phyloP scores from a whole-genome alignment of 805 yeast species.

The Wickerhamomyces canadensis region DNA sequence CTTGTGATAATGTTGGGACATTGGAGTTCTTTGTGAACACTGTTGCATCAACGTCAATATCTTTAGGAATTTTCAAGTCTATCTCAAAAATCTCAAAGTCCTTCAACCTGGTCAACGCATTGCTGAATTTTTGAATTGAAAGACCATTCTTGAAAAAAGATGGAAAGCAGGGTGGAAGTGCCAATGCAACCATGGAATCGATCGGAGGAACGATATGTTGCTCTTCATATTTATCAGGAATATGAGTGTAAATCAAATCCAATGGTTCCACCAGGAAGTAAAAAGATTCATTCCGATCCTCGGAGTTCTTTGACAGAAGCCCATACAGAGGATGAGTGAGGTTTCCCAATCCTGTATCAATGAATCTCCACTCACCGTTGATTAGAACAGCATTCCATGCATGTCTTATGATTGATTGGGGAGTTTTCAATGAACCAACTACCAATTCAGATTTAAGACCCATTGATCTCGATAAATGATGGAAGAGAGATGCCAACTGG shows the following conservation, averaged over 20 bases:
- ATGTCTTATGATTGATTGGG: conserved; percentile 71
- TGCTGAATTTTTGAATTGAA: conserved; percentile 62
- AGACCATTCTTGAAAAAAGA: conserved; percentile 61
- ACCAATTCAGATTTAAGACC: conserved; percentile 73
- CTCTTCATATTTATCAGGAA: conserved; percentile 70
- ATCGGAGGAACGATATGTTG: conserved; percentile 87
- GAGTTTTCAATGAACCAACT: conserved; percentile 78
- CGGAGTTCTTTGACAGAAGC: conserved; percentile 28
- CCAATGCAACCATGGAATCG: conserved; percentile 69
- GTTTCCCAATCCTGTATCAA: conserved; percentile 70
- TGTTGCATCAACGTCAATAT: conserved; percentile 61
- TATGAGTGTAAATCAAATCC: conserved; percentile 74
- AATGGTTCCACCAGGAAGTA: conserved; percentile 79
- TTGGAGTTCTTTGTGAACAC: conserved; percentile 39
- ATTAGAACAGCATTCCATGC: conserved; percentile 81
- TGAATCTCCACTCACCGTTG: conserved; percentile 71
- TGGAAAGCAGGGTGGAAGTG: conserved; percentile 84
- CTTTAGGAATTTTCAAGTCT: conserved; percentile 64
- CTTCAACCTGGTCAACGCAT: conserved; percentile 64
- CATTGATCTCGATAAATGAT: conserved; percentile 62
- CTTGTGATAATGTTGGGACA: conserved; percentile 68
- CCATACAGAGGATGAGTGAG: conserved; percentile 45
- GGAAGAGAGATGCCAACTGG: conserved; percentile 74
- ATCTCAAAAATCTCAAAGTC: conserved; percentile 80
- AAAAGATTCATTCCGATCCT: conserved; percentile 36